A percentile compares a stretch with the other conserved stretches of the same genome.
Conservation (phyloP, 805 yeast species). For the Nakazawaea laoshanensis region DNA sequence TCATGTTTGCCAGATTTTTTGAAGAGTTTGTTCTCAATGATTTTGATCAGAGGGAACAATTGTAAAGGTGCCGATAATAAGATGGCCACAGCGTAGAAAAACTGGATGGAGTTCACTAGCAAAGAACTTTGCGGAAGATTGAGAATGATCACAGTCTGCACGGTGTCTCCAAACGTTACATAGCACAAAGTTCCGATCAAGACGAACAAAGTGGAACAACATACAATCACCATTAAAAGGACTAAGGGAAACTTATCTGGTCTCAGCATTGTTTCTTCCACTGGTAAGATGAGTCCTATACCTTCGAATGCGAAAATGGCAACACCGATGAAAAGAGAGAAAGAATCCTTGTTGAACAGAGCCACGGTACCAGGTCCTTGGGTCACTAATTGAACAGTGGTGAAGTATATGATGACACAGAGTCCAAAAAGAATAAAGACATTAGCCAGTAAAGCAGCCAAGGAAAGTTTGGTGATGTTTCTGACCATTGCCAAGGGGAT, state of each 20-base stretch:
- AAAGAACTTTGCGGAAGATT: constrained; percentile 65
- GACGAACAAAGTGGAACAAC: constrained; percentile 57
- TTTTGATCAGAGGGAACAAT: constrained; percentile 69
- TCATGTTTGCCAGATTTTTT: constrained; percentile 48
- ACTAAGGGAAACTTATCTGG: constrained; percentile 70
- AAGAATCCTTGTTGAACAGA: constrained; percentile 44
- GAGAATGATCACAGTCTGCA: constrained; percentile 60
- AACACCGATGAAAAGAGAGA: constrained; percentile 73
- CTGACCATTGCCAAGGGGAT: constrained; percentile 66
- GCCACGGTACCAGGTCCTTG: constrained; percentile 45
- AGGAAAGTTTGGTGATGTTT: constrained; percentile 66
- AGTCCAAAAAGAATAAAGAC: constrained; percentile 60
- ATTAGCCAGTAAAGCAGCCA: constrained; percentile 68
- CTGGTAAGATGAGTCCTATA: constrained; percentile 73
- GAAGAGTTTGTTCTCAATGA: constrained; percentile 58
- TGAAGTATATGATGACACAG: constrained; percentile 51
- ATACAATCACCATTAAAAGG: constrained; percentile 47
- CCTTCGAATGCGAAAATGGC: constrained; percentile 89
- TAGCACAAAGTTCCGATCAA: constrained; percentile 64
- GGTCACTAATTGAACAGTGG: constrained; percentile 33
- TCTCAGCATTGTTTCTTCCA: constrained; percentile 71
- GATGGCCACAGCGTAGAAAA: constrained; percentile 68
- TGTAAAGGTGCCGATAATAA: constrained; percentile 76
- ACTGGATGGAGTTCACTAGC: constrained; percentile 55
- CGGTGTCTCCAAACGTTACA: constrained; percentile 53